Evolutionary conservation across 768 basidiomycete species (phyloP), one percentile per base, ranked within the genome.

Genomic region (Leccinum subgranulosum): DNA sequence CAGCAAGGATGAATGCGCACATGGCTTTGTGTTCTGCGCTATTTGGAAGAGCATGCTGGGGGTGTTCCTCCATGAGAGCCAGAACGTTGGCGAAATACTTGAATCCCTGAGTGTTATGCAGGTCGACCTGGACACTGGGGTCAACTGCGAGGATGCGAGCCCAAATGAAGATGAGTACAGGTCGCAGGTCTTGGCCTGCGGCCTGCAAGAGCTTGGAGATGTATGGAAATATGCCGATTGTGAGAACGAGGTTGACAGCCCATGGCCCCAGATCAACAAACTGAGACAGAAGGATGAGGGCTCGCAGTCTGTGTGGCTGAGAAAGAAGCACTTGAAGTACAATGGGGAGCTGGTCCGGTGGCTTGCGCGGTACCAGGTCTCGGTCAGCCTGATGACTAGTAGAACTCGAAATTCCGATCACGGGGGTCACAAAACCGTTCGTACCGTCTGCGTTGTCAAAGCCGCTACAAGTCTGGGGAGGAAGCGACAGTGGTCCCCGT

Each of bases 141-240:
- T 98, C 97, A n/a, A 98, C 93, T 2, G 96, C 96, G 28, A 98
- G 83, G 60, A 99, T 98, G 21, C 97, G 84, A 3, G 96, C 91
- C 97, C 97, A 98, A 58, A 99, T 98, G 77, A 98, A 99, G 61
- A 98, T 98, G 21, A 99, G 79, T 9, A 98, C 96, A 1, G 97
- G 97, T 27, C 94, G 89, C n/a, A 98, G 82, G 65, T 98, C 96
- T 62, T 88, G 87, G 1, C 94, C 92, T 1, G 94, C 93, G 0
- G 96, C 94, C 73, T 97, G 94, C 7, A 99, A 82, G 6, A 99
- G 83, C 67, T 97, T 95, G 56, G 93, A 92, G 51, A 98, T 98
- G 70, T 98, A 99, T 4, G 97, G 96, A 77, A 98, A 98, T 67
- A 98, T 98, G 12, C 97, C 97, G 65, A 99, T 98, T 6, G 90